These are phyloP conservation scores for Fusarium cicatricum DNA, from an alignment of 2,329 filamentous ascomycete genomes.

Conservation along the genomic window DNA sequence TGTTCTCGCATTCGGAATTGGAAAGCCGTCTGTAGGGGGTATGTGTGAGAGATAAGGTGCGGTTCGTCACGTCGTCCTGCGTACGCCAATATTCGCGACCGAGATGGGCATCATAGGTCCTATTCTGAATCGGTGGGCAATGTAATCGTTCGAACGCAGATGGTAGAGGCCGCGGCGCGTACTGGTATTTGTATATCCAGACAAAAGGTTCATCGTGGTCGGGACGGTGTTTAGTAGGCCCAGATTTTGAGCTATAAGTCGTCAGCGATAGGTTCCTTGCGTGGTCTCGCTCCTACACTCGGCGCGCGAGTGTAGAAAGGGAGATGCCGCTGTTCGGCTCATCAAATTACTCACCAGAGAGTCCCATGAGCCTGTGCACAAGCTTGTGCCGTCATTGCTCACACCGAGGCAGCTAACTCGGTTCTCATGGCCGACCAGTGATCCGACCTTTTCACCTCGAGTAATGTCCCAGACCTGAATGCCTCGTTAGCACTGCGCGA, in stretches of 20 bases:
- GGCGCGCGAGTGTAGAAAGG: neutral
- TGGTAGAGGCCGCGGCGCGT: slow-evolving; percentile 40
- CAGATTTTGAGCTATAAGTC: slow-evolving; percentile 80
- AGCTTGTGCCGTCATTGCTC: slow-evolving; percentile 98
- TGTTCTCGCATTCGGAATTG: slow-evolving; percentile 36
- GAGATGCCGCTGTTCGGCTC: neutral
- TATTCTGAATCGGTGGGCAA: slow-evolving; percentile 43
- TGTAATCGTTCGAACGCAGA: slow-evolving; percentile 45
- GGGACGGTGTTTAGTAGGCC: slow-evolving; percentile 69
- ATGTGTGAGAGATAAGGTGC: slow-evolving; percentile 44
- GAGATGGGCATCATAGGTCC: slow-evolving; percentile 42
- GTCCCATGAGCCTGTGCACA: slow-evolving; percentile 99
- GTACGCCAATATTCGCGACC: slow-evolving; percentile 49
- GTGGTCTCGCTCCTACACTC: neutral
- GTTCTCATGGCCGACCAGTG: slow-evolving; percentile 96
- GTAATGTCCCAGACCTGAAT: slow-evolving; percentile 95
- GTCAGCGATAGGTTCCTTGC: slow-evolving; percentile 16
- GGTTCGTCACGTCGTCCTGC: slow-evolving; percentile 53
- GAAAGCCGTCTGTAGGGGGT: slow-evolving; percentile 42
- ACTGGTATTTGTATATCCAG: slow-evolving; percentile 44
- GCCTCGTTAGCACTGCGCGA: slow-evolving; percentile 14
- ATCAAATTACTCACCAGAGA: slow-evolving; percentile 77
- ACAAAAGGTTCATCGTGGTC: slow-evolving; percentile 39
- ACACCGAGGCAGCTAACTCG: slow-evolving; percentile 98
- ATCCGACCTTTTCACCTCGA: slow-evolving; percentile 95